Evolutionary conservation across 2,329 filamentous ascomycete genomes (phyloP), one percentile per base, ranked within the genome.

Genomic region (Sporothrix dimorphospora): DNA sequence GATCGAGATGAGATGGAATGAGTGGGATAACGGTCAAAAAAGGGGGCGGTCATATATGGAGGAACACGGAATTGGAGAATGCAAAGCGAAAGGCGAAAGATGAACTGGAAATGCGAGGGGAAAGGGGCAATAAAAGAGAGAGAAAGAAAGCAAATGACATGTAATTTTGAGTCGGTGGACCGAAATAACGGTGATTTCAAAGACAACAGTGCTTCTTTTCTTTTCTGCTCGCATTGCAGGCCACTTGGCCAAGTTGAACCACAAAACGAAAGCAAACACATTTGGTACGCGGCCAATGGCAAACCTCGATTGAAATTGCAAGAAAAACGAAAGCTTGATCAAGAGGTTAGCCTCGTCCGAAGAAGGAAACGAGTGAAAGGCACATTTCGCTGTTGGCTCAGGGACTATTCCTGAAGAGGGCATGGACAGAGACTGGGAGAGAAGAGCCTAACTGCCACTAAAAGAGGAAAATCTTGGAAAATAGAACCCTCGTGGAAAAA

Each of bases 391-490:
- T 19, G 55, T 34, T 16, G 27, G n/a, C 34, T 63, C 34, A 63
- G 57, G 57, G 57, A 34, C 34, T 42, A 42, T n/a, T 65, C 38
- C 59, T 65, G 59, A 65, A 65, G 11, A 24, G 19, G 57, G 19
- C 34, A 63, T 61, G 42, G 42, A n/a, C n/a, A 8, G 53, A 57
- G 53, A 24, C 53, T 59, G 38, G 55, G 55, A 40, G 55, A 61
- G 55, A n/a, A 19, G 6, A 38, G 55, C 55, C 55, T 61, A 61
- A 61, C 55, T 19, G 27, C 8, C 30, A 30, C 55, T 40, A 61
- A 38, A 16, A 42, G 38, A 42, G 59, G n/a, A 24, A 27, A 42
- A 63, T 45, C 38, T 27, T 66, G 38, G 21, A 59, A 45, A 53
- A 5, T 14, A 21, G 66, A 42, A 40, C 27, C 4, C 27, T 6